Base-by-base conservation (phyloP, 192 early-diverging fungal genomes). In the Coemansia sp. region DNA sequence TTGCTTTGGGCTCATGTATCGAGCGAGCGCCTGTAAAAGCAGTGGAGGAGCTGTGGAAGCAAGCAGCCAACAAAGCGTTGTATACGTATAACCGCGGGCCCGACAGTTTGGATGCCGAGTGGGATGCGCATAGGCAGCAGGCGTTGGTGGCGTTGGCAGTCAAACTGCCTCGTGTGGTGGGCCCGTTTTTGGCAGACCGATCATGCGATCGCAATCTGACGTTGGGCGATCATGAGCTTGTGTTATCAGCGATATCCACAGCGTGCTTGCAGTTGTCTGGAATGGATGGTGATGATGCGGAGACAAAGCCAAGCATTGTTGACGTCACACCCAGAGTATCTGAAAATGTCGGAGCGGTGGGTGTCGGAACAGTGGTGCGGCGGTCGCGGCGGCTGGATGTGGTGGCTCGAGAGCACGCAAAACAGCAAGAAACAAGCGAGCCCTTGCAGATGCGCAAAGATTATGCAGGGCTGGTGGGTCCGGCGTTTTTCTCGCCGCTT, bases 401-500 rank as follows among this genome's bases (percentile, higher is more conserved):
- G 19, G 53, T 29, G 26, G 24, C 53, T 22, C 45, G 23, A 41
- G 12, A 45, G n/a, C 18, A 37, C 12, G 35, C 61, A 51, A 39
- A 43, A 26, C 51, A 23, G 43, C 22, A 19, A 41, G 47, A 16
- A 10, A 38, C 2, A 0, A 20, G 32, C 22, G 47, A 45, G 41
- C 41, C 41, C n/a, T 14, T 59, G 62, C 50, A 58, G 7, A 22
- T 38, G 56, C 37, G 43, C 45, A 26, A 32, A 13, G 57, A 55
- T 13, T 73, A 64, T 51, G 63, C 64, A 20, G 62, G 61, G 19
- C 59, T 65, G 9, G 68, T 72, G 1, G 78, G 68, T 3, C 78
- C 78, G 5, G 53, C 62, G 18, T 75, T 81, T 26, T 81, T 71
- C 65, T 81, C 74, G 29, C 78, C 78, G 26, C 73, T 81, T 19